Evolutionary conservation across 257 asterid species (phyloP), one percentile per base, ranked within the genome.

Genomic region (Agastache rugosa): DNA sequence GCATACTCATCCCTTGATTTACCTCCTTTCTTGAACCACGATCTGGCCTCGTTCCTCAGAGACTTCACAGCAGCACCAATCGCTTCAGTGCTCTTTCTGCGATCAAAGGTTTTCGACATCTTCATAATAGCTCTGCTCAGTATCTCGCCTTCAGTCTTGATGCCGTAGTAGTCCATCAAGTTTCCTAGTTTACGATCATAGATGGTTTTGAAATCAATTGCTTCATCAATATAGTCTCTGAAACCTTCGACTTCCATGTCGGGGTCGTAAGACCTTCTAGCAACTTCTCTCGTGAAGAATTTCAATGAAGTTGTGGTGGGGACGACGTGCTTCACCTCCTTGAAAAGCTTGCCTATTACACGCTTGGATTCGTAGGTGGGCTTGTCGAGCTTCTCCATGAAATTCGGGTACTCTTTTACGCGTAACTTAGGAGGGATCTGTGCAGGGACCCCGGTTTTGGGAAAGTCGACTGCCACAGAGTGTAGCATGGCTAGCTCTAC

Each of bases 391-490:
- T 93, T 93, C 16, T 90, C 97, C 98, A 93, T 93, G 89, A 93
- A 93, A 70, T 93, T 97, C 0, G 98, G 98, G 71, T 87, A 93
- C 23, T 83, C 90, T 82, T 85, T 91, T 16, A 82, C 94, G 3
- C 97, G 96, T 20, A 93, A 67, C 8, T 85, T 17, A 35, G 91
- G 23, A 6, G 98, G 97, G 72, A 93, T 88, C 75, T 77, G 91
- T 3, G 98, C 98, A 1, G 98, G 97, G 67, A 91, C 74, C 7
- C 97, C 98, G 0, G 98, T 93, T 75, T 91, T 91, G 1, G 97
- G 96, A 22, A 93, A 93, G 78, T 91, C 98, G 14, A 93, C 98
- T n/a, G 98, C 98, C 3, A 90, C 83, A 0, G 98, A 89, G 80
- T 70, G 83, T 56, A 93, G 77, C 59, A 17, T 44, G 8, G 98